Conservation (phyloP, 2,329 filamentous ascomycete species). For the Colletotrichum graminicola region DNA sequence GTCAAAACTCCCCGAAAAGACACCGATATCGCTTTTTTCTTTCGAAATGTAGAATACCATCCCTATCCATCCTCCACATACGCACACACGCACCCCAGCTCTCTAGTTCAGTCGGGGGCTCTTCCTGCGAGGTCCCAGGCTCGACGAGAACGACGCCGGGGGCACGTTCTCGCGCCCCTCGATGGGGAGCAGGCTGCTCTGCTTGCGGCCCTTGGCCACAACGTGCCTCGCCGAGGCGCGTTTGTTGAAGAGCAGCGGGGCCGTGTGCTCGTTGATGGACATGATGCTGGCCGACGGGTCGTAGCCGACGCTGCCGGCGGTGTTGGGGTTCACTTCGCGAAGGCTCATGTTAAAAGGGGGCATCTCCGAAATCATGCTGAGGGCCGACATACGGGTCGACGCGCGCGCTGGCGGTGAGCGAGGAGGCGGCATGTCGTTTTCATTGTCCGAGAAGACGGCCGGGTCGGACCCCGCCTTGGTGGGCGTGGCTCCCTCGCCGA, state of each 20-base stretch:
- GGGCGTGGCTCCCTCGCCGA: conserved; percentile 52
- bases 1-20: background rate
- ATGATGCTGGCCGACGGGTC: conserved; percentile 58
- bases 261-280: conserved; percentile 57
- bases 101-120: conserved; percentile 62
- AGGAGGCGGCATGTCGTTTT: conserved; percentile 38
- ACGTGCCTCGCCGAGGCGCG: conserved; percentile 54
- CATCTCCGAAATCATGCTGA: conserved; percentile 42
- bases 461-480: conserved; percentile 30
- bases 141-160: conserved; percentile 59
- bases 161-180: conserved; percentile 67
- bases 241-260: conserved; percentile 60
- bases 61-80: no score
- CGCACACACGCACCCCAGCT: no score
- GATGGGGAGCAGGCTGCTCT: conserved; percentile 48
- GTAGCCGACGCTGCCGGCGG: conserved; percentile 57
- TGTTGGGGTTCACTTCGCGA: conserved; percentile 65
- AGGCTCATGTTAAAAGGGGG: conserved; percentile 59
- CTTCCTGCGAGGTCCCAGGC: conserved; percentile 62
- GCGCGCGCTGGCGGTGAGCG: conserved; percentile 34
- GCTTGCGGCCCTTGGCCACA: conserved; percentile 52
- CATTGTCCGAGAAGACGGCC: conserved; percentile 58
- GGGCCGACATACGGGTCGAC: conserved; percentile 38
- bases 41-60: background rate
- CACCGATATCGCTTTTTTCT: background rate